Percentiles rank a stretch among this genome's conserved stretches.
These are phyloP conservation scores for Claviceps sp. DNA, from an alignment of 2,329 filamentous ascomycete genomes.

Conservation along the genomic window DNA sequence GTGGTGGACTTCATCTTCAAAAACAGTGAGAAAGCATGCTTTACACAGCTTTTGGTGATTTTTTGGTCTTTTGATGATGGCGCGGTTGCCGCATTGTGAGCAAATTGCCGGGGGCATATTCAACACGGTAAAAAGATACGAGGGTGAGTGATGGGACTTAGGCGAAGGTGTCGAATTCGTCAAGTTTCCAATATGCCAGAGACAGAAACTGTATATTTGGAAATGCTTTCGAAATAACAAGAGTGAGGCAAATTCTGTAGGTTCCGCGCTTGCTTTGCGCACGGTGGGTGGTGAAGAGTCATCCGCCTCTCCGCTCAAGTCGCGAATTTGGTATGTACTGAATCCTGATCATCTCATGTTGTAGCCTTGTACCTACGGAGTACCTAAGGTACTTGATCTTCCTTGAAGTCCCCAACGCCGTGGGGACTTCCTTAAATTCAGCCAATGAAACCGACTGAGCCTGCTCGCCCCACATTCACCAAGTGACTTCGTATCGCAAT, in stretches of 20 bases:
- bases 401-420: not conserved
- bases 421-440: not conserved
- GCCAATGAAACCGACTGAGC: not conserved
- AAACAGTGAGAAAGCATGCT: slow-evolving; percentile 70
- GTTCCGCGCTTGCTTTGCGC: not conserved
- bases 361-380: not conserved
- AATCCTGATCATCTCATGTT: not conserved
- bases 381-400: not conserved
- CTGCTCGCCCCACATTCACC: not conserved
- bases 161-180: not conserved
- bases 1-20: slow-evolving; percentile 88
- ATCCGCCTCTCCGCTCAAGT: not conserved
- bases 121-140: not conserved
- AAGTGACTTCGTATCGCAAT: too few relatives aligned
- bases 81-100: slow-evolving; percentile 62
- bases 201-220: too few relatives aligned
- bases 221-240: not conserved
- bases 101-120: slow-evolving; percentile 68
- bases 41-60: slow-evolving; percentile 91
- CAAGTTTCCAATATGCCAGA: too few relatives aligned
- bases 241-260: too few relatives aligned
- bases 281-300: not conserved
- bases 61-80: slow-evolving; percentile 85
- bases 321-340: not conserved
- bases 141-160: not conserved